Evolutionary conservation across 2,329 filamentous ascomycete genomes (phyloP).

Genomic region (Podosphaera leucotricha): DNA sequence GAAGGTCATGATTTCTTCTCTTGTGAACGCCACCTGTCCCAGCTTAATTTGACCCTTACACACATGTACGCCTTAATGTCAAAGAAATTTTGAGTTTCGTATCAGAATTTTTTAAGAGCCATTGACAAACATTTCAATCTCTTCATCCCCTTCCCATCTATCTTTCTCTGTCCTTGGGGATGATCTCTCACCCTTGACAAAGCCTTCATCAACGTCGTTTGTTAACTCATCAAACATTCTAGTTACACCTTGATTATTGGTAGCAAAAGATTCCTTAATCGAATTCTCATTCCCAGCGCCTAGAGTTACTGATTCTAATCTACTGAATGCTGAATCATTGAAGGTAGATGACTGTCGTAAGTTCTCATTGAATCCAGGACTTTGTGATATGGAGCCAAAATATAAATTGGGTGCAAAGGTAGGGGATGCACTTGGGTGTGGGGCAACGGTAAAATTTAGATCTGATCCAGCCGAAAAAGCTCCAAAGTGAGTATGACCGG

Average conservation of each 20-base stretch:
- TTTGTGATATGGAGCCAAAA: conserved; percentile 9
- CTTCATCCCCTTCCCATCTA: conserved; percentile 7
- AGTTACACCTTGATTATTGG: conserved; percentile 8
- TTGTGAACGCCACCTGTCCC: neutral
- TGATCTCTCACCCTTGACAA: conserved; percentile 5
- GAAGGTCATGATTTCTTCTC: neutral
- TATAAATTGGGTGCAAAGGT: conserved; percentile 15
- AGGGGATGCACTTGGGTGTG: conserved; percentile 8
- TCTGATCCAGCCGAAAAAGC: conserved; percentile 8
- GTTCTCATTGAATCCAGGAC: conserved; percentile 8
- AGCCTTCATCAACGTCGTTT: conserved; percentile 11
- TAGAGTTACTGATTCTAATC: conserved; percentile 11
- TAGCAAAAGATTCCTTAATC: conserved; percentile 10
- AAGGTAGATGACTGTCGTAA: conserved; percentile 9
- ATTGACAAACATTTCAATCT: conserved; percentile 12
- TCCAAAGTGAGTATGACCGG: conserved; percentile 12
- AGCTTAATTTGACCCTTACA: neutral
- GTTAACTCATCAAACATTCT: conserved; percentile 16
- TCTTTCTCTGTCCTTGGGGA: conserved; percentile 3
- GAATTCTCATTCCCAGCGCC: conserved; percentile 8
- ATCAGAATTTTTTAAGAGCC: conserved; percentile 5
- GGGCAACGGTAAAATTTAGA: conserved; percentile 10
- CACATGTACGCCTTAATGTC: neutral
- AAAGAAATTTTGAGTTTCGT: neutral
- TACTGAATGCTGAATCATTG: conserved; percentile 11